Evolutionary conservation across 306 rosid genomes (phyloP).

Genomic region (Trifolium dubium): DNA sequence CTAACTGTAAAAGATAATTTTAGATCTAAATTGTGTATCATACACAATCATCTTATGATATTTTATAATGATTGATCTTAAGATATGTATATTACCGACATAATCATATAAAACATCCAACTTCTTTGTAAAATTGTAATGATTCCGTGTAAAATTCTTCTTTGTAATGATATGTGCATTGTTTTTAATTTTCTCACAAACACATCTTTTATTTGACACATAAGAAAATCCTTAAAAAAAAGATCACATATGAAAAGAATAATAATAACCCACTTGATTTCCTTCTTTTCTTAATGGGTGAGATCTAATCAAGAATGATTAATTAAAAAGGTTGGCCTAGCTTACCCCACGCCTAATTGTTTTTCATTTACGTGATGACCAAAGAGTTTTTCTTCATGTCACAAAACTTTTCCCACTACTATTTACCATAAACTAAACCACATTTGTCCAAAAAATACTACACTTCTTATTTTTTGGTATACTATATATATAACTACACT

Average conservation of each 20-base stretch:
- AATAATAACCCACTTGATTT: conserved; percentile 33
- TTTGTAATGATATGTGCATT: conserved; percentile 1
- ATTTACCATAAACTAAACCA: no score
- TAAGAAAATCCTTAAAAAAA: background rate
- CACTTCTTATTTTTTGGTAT: no score
- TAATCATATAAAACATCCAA: background rate
- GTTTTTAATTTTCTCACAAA: background rate
- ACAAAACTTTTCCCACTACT: background rate
- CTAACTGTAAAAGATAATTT: no score
- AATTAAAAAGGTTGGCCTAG: background rate
- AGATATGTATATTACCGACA: background rate
- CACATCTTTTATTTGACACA: background rate
- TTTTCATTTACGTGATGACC: background rate
- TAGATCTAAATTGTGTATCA: background rate
- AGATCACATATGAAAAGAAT: conserved; percentile 40
- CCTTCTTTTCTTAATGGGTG: background rate
- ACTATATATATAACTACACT: no score
- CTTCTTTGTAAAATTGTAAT: background rate
- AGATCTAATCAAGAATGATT: conserved; percentile 2
- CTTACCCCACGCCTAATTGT: conserved; percentile 23
- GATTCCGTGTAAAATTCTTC: background rate
- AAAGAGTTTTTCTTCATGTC: background rate
- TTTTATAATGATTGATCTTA: background rate
- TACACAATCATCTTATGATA: background rate
- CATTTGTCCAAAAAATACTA: no score